Percentiles rank a stretch among this genome's conserved stretches.
These are phyloP conservation scores for Limonium bicolor DNA, from an alignment of 148 eudicot species.

Conservation along the genomic window DNA sequence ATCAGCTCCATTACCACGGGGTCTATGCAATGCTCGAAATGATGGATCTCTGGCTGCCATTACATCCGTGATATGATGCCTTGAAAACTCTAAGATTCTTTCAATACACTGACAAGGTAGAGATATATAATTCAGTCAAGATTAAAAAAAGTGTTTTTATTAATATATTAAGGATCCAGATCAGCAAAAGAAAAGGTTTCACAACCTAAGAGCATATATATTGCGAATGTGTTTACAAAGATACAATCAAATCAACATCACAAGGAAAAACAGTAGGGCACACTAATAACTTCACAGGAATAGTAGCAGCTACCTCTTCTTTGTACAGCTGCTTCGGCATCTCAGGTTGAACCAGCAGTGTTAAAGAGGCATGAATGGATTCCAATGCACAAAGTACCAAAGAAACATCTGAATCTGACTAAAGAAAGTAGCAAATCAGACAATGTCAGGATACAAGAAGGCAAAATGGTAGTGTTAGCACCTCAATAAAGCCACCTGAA, in stretches of 20 bases:
- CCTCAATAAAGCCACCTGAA: too few relatives aligned
- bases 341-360: slow-evolving; percentile 57
- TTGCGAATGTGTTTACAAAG: too few relatives aligned
- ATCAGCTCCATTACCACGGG: slow-evolving; percentile 39
- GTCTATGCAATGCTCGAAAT: slow-evolving; percentile 85
- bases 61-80: slow-evolving; percentile 70
- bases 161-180: too few relatives aligned
- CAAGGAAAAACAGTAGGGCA: neutral
- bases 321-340: slow-evolving; percentile 89
- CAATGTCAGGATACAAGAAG: too few relatives aligned
- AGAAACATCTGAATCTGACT: slow-evolving; percentile 71
- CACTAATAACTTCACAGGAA: neutral
- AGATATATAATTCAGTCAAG: slow-evolving; percentile 6
- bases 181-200: too few relatives aligned
- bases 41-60: slow-evolving; percentile 83
- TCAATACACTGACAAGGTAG: slow-evolving; percentile 54
- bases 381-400: slow-evolving; percentile 65
- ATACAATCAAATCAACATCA: neutral
- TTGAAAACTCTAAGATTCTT: slow-evolving; percentile 81
- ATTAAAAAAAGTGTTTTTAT: too few relatives aligned
- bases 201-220: too few relatives aligned
- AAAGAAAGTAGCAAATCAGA: slow-evolving; percentile 11
- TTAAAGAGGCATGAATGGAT: slow-evolving; percentile 82
- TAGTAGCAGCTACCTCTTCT: slow-evolving; percentile 93
- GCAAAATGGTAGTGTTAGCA: too few relatives aligned